Evolutionary conservation across 371 early-diverging fungal genomes (phyloP).

Genomic region (Haplosporangium sp.): DNA sequence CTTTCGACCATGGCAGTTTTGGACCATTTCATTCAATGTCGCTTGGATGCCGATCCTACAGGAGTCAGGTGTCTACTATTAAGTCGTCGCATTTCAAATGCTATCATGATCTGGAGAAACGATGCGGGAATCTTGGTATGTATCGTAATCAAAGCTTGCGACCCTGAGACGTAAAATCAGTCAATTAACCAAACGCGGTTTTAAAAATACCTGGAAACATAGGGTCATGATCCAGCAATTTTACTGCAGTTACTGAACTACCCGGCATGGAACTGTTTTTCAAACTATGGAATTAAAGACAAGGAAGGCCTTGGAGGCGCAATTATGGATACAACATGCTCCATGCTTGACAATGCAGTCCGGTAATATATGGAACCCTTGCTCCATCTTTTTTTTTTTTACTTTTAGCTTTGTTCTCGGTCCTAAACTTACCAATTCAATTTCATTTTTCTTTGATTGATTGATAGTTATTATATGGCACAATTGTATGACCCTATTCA

Average conservation of each 20-base stretch:
- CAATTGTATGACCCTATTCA: constrained; percentile 21
- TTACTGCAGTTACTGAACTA: constrained; percentile 25
- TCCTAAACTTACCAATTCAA: no score
- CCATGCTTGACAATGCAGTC: constrained; percentile 25
- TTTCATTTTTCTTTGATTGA: neutral
- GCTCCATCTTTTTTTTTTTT: no score
- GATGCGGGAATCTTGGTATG: constrained; percentile 61
- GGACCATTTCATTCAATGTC: constrained; percentile 58
- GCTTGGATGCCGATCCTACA: constrained; percentile 25
- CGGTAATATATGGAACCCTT: neutral
- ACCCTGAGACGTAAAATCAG: neutral
- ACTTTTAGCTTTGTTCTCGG: no score
- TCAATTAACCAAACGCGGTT: neutral
- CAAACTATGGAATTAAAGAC: constrained; percentile 30
- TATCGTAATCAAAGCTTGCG: neutral
- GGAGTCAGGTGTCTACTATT: constrained; percentile 55
- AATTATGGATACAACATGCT: constrained; percentile 26
- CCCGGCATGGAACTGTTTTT: constrained; percentile 24
- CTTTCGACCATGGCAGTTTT: constrained; percentile 57
- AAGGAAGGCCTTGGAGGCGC: constrained; percentile 23
- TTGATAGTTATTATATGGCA: constrained; percentile 29
- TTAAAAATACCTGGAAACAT: neutral
- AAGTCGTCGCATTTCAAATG: constrained; percentile 56
- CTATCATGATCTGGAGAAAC: constrained; percentile 56
- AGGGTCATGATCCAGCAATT: constrained; percentile 52